A percentile compares a stretch with the other conserved stretches of the same genome.
phyloP scores from a whole-genome alignment of 371 early-diverging fungal species.

The Mucor velutinosus region DNA sequence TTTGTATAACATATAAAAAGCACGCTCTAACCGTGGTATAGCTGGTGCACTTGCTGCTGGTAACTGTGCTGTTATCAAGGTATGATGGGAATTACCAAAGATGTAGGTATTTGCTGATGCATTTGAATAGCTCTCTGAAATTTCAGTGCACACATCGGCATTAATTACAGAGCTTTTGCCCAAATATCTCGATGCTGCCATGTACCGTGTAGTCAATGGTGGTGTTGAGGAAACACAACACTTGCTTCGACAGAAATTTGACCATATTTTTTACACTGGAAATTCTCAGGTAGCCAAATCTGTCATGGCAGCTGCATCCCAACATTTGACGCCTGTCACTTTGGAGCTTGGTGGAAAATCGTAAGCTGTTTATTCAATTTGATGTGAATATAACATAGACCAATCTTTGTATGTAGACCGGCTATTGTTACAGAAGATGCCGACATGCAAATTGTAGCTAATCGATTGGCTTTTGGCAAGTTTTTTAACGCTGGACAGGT shows the following conservation, averaged over 20 bases:
- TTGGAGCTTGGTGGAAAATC: slow-evolving; percentile 86
- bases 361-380: slow-evolving; percentile 24
- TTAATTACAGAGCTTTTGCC: slow-evolving; percentile 64
- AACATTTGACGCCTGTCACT: slow-evolving; percentile 72
- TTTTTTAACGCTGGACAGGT: slow-evolving; percentile 83
- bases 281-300: slow-evolving; percentile 75
- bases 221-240: slow-evolving; percentile 75
- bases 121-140: slow-evolving; percentile 66
- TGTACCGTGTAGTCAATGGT: slow-evolving; percentile 78
- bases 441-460: slow-evolving; percentile 66
- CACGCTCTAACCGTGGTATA: background rate
- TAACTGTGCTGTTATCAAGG: slow-evolving; percentile 75
- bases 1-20: too few species aligned
- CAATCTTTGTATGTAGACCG: slow-evolving; percentile 49
- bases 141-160: slow-evolving; percentile 70
- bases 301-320: slow-evolving; percentile 72
- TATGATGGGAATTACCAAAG: background rate
- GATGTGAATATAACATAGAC: background rate
- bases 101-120: too few species aligned
- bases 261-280: slow-evolving; percentile 91
- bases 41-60: slow-evolving; percentile 87
- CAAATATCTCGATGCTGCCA: slow-evolving; percentile 72
- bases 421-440: slow-evolving; percentile 67
- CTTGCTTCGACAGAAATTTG: slow-evolving; percentile 70
- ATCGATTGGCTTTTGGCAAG: slow-evolving; percentile 83